Evolutionary conservation across 805 yeast species (phyloP), one percentile per base, ranked within the genome.

Genomic region (Candida parachauliodes): DNA sequence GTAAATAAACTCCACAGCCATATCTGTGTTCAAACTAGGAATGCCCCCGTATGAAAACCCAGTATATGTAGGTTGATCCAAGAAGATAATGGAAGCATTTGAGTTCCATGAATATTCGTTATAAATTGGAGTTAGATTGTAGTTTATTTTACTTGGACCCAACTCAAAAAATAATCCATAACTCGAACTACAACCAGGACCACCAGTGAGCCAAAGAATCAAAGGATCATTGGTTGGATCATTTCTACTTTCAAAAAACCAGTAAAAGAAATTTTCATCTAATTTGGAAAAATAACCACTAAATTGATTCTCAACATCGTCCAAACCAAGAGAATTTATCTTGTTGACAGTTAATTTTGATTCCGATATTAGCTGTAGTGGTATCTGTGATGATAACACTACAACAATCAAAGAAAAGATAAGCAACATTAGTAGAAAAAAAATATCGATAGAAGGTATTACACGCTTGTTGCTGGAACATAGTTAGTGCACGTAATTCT

Each of bases 241-340:
- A 44, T 57, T 57, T 47, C 63, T 53, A 25, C 64, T 57, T 46
- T 62, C 68, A 33, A 62, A 62, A 37, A 57, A 55, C 64, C 62
- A 62, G 52, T 51, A 62, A 50, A 60, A 62, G 42, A 60, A 62
- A 50, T 62, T 66, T 17, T 27, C 30, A 5, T 14, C 30, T 8
- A 27, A 15, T 14, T 9, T 27, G 4, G 8, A n/a, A 18, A 27
- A 27, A 11, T 27, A 27, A 5, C 30, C 30, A 14, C 30, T 10
- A 27, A 12, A 27, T 16, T 27, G 30, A 10, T 27, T 27, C 19
- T 27, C 17, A n/a, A 27, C 30, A 15, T 8, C 15, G 19, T 27
- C 30, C 16, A 27, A 27, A 10, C 19, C 19, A 5, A 27, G 16
- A 4, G 30, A 12, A 16, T 27, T 27, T 9, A 27, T 27, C 15